Conservation (phyloP, 139 green algal genomes). For the Chlorella sp. region DNA sequence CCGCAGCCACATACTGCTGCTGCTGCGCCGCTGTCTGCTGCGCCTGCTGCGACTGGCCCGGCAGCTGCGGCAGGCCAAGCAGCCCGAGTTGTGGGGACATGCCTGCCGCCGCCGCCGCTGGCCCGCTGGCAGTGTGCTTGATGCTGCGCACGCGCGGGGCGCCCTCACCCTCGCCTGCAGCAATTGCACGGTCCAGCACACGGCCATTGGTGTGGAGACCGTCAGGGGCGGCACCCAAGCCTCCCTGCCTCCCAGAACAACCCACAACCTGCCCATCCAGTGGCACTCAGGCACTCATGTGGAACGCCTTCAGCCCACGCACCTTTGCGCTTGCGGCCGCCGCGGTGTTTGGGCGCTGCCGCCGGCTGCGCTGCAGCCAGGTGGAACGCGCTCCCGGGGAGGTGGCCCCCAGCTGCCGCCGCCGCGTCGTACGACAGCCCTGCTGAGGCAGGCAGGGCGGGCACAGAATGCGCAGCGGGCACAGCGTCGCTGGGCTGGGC, state of each 20-base stretch:
- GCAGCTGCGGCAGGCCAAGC: background rate
- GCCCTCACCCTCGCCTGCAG: background rate
- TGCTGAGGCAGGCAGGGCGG: background rate
- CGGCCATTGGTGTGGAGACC: background rate
- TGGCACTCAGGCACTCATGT: background rate
- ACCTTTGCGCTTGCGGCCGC: slow-evolving; percentile 32
- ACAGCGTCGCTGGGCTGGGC: background rate
- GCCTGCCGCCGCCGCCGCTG: background rate
- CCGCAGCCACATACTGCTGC: background rate
- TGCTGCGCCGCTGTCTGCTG: slow-evolving; percentile 1
- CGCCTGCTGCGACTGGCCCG: background rate
- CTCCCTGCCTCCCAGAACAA: too few relatives aligned
- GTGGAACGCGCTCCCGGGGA: slow-evolving; percentile 7
- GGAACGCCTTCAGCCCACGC: background rate
- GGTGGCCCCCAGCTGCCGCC: background rate
- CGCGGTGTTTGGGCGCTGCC: background rate
- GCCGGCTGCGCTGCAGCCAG: background rate
- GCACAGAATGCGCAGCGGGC: background rate
- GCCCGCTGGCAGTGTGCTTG: background rate
- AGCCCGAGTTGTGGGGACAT: background rate
- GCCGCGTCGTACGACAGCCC: background rate
- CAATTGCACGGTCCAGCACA: background rate
- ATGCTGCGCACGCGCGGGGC: background rate
- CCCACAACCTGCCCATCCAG: too few relatives aligned
- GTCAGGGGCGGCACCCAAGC: background rate